phyloP scores from a whole-genome alignment of 1,284 basidiomycete species.

The Trametes polyzona region DNA sequence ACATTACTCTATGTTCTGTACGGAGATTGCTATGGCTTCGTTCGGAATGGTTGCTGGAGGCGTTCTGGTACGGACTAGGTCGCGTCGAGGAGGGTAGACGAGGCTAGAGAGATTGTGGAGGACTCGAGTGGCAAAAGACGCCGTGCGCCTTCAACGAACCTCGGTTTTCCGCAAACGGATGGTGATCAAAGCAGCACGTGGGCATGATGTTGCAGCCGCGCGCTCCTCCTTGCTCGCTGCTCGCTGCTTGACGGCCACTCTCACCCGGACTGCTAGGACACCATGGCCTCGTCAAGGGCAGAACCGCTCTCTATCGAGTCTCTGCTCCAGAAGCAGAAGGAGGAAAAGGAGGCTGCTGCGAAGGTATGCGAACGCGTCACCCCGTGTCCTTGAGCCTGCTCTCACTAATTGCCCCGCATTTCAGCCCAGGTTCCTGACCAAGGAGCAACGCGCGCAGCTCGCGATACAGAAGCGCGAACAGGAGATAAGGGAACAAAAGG shows the following conservation, averaged over 20 bases:
- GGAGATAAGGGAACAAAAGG: conserved; percentile 74
- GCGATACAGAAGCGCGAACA: conserved; percentile 86
- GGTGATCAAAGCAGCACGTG: conserved; percentile 16
- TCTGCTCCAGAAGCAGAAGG: conserved; percentile 83
- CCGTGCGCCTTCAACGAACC: conserved; percentile 10
- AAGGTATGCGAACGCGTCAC: conserved; percentile 64
- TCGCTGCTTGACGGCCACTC: not conserved
- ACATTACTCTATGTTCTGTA: conserved; percentile 2
- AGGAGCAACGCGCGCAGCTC: conserved; percentile 85
- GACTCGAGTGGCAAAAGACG: conserved; percentile 21
- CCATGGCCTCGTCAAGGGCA: conserved; percentile 30
- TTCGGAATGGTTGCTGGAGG: too few species aligned
- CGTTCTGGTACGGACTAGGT: too few species aligned
- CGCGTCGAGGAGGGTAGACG: not conserved
- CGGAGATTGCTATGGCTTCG: not conserved
- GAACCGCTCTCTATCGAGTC: conserved; percentile 85
- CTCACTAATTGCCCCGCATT: conserved; percentile 2
- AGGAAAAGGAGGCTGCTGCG: conserved; percentile 85
- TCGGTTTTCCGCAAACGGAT: conserved; percentile 15
- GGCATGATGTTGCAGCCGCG: conserved; percentile 3
- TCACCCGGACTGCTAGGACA: not conserved
- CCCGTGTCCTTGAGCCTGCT: not conserved
- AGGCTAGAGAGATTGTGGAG: not conserved
- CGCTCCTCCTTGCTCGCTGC: not conserved
- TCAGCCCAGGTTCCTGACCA: conserved; percentile 89